Evolutionary conservation across 1,284 basidiomycete genomes (phyloP).

Genomic region (Ganoderma lucidum): DNA sequence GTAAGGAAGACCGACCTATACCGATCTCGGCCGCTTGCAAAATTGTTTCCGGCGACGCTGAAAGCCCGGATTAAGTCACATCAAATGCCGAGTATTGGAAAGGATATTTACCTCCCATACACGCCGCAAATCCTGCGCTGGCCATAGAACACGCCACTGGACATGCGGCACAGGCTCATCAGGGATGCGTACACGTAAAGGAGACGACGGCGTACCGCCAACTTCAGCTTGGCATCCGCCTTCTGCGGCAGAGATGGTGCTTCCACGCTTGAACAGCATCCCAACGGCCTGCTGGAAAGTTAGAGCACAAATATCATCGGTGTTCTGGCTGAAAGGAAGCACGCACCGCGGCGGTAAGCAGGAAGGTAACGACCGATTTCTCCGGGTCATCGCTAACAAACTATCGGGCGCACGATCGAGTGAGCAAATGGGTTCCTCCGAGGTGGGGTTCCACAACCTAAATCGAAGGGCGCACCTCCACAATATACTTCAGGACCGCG

Average conservation of each 20-base stretch:
- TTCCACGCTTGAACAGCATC: constrained; percentile 97
- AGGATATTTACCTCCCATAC: constrained; percentile 77
- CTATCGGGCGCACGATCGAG: constrained; percentile 42
- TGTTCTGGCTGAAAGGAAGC: background rate
- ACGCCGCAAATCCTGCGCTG: constrained; percentile 92
- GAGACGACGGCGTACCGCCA: constrained; percentile 58
- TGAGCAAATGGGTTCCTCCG: background rate
- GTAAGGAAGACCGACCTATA: constrained; percentile 65
- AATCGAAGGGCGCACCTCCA: constrained; percentile 60
- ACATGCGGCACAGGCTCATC: constrained; percentile 16
- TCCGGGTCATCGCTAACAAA: constrained; percentile 92
- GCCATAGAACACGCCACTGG: constrained; percentile 92
- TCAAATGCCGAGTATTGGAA: background rate
- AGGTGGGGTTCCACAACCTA: background rate
- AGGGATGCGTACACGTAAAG: background rate
- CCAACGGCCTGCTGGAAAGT: constrained; percentile 72
- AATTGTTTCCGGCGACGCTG: constrained; percentile 83
- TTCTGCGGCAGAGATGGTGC: constrained; percentile 96
- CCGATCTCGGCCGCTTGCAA: constrained; percentile 94
- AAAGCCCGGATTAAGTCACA: background rate
- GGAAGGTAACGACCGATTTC: constrained; percentile 86
- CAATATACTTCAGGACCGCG: constrained; percentile 87
- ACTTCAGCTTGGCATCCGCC: constrained; percentile 91
- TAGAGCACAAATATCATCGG: background rate
- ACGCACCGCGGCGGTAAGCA: constrained; percentile 82